Base-by-base conservation (phyloP, 2,329 filamentous ascomycete species). In the Beauveria scarabaeidicola region DNA sequence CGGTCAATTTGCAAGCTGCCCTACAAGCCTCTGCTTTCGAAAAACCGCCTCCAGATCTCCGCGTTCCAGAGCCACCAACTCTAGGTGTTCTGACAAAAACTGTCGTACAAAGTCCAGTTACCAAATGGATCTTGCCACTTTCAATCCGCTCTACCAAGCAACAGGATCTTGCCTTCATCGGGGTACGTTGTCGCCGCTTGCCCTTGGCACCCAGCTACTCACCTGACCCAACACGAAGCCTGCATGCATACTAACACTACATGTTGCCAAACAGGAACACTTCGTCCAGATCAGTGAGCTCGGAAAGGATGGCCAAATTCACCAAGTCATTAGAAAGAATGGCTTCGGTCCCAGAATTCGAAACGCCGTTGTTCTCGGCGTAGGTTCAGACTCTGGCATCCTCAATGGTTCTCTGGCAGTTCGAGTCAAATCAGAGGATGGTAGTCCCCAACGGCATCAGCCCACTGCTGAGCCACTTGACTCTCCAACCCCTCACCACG, bases 151-250 rank as follows among this genome's bases (percentile, higher is more conserved):
- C 86, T 59, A 78, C 79, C 55, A 73, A 79, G 47, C 78, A 85
- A 62, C 91, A 94, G 65, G 92, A 97, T 74, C 84, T 97, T 63
- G 87, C 92, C 41, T 91, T 96, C 66, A 81, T 99, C 60, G 90
- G 91, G 58, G 86, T 88, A 78, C 74, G 84, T 80, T 19, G 27
- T 19, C 8, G 21, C n/a, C 4, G 23, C n/a, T 36, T 29, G 54
- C 38, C 19, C 10, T 13, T n/a, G 13, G 17, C 55, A 41, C 36
- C 27, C 29, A 25, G 10, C 21, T 27, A 27, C 36, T 47, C 17
- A 23, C 1, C 9, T 51, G 11, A 3, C 32, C 17, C 4, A 6
- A 10, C 27, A 13, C 40, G n/a, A 43, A 19, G 7, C 25, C 7
- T 38, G 27, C 51, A 36, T 38, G 27, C 51, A 36, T 36, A 19